Conservation (phyloP, 495 filamentous ascomycete genomes). For the Cairneyella variabilis region DNA sequence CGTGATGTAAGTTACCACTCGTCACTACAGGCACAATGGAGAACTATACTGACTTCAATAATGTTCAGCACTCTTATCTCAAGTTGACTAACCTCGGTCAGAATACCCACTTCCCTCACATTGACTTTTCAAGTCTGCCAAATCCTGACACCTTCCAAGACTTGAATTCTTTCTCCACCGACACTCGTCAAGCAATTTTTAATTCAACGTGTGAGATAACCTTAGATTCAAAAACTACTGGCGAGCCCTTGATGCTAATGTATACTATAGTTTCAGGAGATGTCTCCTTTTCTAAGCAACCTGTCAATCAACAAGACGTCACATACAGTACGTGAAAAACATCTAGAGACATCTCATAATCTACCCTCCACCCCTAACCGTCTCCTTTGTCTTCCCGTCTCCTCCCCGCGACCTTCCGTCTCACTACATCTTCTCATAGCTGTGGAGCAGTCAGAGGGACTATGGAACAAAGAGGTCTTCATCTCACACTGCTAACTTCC, state of each 20-base stretch:
- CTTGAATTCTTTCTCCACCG: background rate
- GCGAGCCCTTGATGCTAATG: constrained; percentile 1
- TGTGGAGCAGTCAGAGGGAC: background rate
- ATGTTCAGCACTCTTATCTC: background rate
- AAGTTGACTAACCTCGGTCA: background rate
- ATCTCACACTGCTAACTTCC: background rate
- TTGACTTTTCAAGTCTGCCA: background rate
- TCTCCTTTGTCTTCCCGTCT: background rate
- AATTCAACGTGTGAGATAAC: background rate
- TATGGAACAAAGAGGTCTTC: constrained; percentile 1
- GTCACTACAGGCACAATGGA: constrained; percentile 1
- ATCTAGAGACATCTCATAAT: background rate
- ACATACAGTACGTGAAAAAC: constrained; percentile 12
- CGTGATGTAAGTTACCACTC: constrained; percentile 3
- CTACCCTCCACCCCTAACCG: background rate
- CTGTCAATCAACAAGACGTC: constrained; percentile 1
- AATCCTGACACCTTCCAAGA: constrained; percentile 4
- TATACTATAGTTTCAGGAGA: constrained; percentile 5
- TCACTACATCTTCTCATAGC: background rate
- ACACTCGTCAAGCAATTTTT: background rate
- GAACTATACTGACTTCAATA: constrained; percentile 4
- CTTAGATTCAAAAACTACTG: background rate
- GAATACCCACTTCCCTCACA: background rate
- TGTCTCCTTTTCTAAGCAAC: constrained; percentile 2
- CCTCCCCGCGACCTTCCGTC: background rate